Evolutionary conservation across 2,329 filamentous ascomycete species (phyloP).

Genomic region (Exophiala oligosperma): DNA sequence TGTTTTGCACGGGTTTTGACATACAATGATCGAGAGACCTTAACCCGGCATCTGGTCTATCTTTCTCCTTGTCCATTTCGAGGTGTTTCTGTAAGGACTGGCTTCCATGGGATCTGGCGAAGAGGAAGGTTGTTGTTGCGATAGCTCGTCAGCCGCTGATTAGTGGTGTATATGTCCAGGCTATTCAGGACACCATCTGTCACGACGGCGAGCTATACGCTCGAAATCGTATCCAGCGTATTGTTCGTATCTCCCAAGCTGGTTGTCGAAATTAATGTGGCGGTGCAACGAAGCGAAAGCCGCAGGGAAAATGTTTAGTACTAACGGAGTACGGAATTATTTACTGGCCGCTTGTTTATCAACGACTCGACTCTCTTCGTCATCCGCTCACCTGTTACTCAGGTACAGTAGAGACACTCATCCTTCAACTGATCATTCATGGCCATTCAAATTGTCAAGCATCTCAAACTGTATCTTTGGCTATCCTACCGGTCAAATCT

Average conservation of each 20-base stretch:
- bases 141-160: not conserved
- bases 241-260: not conserved
- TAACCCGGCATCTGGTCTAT: constrained; percentile 64
- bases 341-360: no score
- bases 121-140: not conserved
- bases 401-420: no score
- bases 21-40: constrained; percentile 75
- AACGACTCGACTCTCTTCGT: no score
- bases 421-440: no score
- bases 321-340: no score
- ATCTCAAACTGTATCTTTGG: not conserved
- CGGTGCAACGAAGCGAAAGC: not conserved
- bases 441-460: not conserved
- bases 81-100: not conserved
- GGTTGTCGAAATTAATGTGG: not conserved
- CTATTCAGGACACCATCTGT: not conserved
- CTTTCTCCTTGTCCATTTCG: constrained; percentile 41
- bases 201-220: not conserved
- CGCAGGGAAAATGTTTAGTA: no score
- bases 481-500: not conserved
- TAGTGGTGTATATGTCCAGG: not conserved
- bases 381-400: no score
- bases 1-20: constrained; percentile 11
- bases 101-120: constrained; percentile 14
- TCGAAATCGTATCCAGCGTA: not conserved